phyloP scores from a whole-genome alignment of 208 protist species.

The Porcisia deanei region DNA sequence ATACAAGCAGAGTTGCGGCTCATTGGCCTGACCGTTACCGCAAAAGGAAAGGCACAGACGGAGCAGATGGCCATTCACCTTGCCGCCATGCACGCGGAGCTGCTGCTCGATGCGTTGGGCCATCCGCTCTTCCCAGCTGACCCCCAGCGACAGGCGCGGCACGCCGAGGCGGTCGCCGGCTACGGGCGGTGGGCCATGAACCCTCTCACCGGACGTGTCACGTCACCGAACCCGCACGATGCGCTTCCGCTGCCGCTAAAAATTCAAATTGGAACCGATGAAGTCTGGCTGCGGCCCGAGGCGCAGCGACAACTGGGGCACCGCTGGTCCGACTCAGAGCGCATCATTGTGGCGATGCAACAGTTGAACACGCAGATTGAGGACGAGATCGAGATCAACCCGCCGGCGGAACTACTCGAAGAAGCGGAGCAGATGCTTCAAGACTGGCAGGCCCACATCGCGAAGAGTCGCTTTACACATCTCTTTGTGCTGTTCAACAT shows the following conservation, averaged over 20 bases:
- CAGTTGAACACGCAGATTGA: conserved; percentile 51
- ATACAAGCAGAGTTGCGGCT: conserved; percentile 61
- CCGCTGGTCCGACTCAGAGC: conserved; percentile 51
- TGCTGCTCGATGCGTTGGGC: conserved; percentile 72
- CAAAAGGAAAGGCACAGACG: conserved; percentile 63
- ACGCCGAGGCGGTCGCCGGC: conserved; percentile 51
- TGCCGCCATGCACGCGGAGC: conserved; percentile 83
- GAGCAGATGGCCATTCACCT: conserved; percentile 61
- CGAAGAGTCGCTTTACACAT: conserved; percentile 54
- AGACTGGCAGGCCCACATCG: conserved; percentile 67
- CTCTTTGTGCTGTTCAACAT: conserved; percentile 76
- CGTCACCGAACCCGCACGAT: conserved; percentile 40
- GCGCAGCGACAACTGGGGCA: conserved; percentile 11
- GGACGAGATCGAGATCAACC: conserved; percentile 68
- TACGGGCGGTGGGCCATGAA: conserved; percentile 80
- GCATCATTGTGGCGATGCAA: conserved; percentile 35
- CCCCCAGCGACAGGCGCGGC: conserved; percentile 45
- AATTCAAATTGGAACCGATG: conserved; percentile 68
- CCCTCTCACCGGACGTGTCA: conserved; percentile 28
- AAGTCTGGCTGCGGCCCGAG: conserved; percentile 52
- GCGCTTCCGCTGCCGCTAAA: conserved; percentile 75
- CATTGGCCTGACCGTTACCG: conserved; percentile 31
- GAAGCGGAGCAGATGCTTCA: conserved; percentile 52
- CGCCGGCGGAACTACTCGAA: conserved; percentile 45
- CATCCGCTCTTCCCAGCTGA: conserved; percentile 63